These are phyloP conservation scores for Fusarium xylarioides DNA, from an alignment of 2,329 filamentous ascomycete genomes.

Conservation along the genomic window DNA sequence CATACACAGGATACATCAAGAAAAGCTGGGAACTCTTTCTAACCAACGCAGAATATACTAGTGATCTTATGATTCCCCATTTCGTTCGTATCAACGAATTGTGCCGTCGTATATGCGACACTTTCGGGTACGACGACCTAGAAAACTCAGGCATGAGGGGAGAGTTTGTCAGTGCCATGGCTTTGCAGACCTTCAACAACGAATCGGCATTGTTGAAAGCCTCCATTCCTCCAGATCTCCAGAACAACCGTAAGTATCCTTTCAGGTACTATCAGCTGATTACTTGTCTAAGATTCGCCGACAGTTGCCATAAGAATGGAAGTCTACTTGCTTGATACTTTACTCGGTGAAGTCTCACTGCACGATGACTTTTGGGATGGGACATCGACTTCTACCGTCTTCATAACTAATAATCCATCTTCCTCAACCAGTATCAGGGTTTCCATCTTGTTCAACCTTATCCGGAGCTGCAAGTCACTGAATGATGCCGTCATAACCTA, in stretches of 20 bases:
- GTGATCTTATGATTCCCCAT: neutral
- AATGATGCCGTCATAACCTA: neutral
- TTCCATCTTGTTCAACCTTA: neutral
- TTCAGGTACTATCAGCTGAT: accelerated
- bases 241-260: neutral
- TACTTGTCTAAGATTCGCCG: accelerated
- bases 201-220: neutral
- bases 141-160: constrained; percentile 3
- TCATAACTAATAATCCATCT: neutral
- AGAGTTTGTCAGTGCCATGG: constrained; percentile 13
- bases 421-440: neutral
- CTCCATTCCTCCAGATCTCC: neutral
- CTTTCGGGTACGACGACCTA: constrained; percentile 10
- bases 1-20: constrained; percentile 10
- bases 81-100: neutral
- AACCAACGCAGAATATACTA: neutral
- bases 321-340: neutral
- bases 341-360: constrained; percentile 3
- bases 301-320: constrained; percentile 9
- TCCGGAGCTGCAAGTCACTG: neutral
- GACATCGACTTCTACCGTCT: neutral
- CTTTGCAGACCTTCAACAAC: neutral
- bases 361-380: constrained; percentile 16
- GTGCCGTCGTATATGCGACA: neutral
- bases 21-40: neutral